Base-by-base conservation (phyloP, 305 asterid species). In the Fraxinus sp. region DNA sequence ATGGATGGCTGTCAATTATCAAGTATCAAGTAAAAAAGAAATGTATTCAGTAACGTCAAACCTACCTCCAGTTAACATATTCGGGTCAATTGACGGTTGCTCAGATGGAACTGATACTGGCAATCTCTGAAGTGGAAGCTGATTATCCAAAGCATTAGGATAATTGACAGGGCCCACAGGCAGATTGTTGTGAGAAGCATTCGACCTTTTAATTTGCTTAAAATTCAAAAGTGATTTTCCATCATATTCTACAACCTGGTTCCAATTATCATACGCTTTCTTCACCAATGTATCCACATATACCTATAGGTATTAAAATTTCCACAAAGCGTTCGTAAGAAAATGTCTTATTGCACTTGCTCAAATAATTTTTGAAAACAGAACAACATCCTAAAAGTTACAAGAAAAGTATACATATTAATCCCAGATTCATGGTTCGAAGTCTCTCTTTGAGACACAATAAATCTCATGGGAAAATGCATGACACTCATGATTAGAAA, bases 201-300 rank as follows among this genome's bases (percentile, higher is more conserved):
- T 84, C 3, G 91, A 81, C 77, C 89, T 90, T 83, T 88, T 90
- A 55, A 78, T 90, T 87, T 95, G 94, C 88, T 94, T 91, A 84
- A 90, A 84, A 86, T 86, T 87, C 91, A 95, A 28, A 74, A 95
- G 93, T 33, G 99, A 88, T 84, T 95, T 92, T 32, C 98, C 99
- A 86, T 96, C 99, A 80, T 96, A 96, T 90, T 95, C 99, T 39
- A 96, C 92, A 76, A 93, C 99, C 87, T 92, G 92, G 87, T 81
- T 89, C 99, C 99, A 96, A 81, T 92, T 92, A 55, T 94, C 99
- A 76, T 94, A 96, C 59, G 99, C 99, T 79, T 93, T 96, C 87
- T 96, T 96, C 84, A 96, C 94, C 94, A 90, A 89, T 30, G 90
- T 73, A 88, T 96, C 98, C 80, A 96, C 98, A 83, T 84, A 89